Percentiles rank a stretch among this genome's conserved stretches.
Conservation (phyloP, 768 basidiomycete species). For the Boletellus sp. region DNA sequence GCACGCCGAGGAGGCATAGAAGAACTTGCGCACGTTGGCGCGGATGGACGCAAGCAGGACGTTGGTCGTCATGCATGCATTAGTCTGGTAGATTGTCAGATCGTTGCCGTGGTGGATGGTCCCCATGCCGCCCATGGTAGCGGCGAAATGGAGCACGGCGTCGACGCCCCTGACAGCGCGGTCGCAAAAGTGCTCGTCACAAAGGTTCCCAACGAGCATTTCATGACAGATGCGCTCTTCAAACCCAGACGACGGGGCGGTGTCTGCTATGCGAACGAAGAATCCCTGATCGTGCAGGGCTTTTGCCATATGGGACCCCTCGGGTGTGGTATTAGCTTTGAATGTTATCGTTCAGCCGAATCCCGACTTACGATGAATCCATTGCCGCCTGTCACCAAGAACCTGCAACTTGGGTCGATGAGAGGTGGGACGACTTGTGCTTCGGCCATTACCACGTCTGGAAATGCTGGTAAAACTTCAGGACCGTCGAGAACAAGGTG, state of each 20-base stretch:
- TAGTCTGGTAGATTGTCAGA: conserved; percentile 44
- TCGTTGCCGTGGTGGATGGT: conserved; percentile 52
- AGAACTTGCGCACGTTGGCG: conserved; percentile 41
- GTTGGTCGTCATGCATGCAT: conserved; percentile 49
- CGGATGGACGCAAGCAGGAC: conserved; percentile 38
- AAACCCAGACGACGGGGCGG: conserved; percentile 23
- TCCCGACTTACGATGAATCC: conserved; percentile 48
- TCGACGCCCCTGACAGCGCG: conserved; percentile 38
- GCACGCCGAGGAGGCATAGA: conserved; percentile 59
- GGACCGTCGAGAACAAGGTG: neutral
- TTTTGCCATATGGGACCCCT: conserved; percentile 53
- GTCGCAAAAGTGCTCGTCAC: conserved; percentile 39
- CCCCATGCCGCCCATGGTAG: conserved; percentile 66
- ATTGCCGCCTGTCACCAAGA: conserved; percentile 48
- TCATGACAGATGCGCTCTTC: conserved; percentile 32
- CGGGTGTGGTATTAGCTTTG: neutral
- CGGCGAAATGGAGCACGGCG: conserved; percentile 54
- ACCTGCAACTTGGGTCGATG: conserved; percentile 5
- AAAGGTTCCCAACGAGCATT: conserved; percentile 42
- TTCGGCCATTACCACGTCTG: neutral
- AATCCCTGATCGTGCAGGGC: conserved; percentile 32
- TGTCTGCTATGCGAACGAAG: conserved; percentile 45
- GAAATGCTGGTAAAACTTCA: too few species aligned
- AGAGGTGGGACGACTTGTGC: neutral
- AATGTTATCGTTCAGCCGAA: neutral